phyloP scores from a whole-genome alignment of 2,329 filamentous ascomycete species.

The Huntiella decipiens region DNA sequence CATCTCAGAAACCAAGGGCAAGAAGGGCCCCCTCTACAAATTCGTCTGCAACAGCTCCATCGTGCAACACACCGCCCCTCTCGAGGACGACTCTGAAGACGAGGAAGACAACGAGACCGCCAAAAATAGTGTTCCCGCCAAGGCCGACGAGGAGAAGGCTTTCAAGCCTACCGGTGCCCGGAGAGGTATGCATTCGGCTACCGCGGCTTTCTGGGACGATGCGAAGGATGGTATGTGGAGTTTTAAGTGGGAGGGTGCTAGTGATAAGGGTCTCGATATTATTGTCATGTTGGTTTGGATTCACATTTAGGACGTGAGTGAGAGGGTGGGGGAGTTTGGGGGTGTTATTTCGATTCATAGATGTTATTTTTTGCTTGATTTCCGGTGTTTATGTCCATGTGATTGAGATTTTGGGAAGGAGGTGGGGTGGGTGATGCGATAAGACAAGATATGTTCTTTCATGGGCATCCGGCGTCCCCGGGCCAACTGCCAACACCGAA shows the following conservation, averaged over 20 bases:
- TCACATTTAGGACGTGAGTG: slow-evolving; percentile 29
- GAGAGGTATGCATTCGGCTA: slow-evolving; percentile 76
- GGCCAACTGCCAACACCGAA: too few relatives aligned
- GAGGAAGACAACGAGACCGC: slow-evolving; percentile 33
- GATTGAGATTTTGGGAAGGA: too few relatives aligned
- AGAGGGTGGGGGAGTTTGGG: background rate
- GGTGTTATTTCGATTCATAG: background rate
- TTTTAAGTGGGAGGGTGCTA: slow-evolving; percentile 60
- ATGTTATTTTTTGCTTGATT: too few relatives aligned
- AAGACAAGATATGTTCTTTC: too few relatives aligned
- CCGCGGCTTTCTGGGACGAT: slow-evolving; percentile 77
- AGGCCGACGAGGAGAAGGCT: slow-evolving; percentile 35
- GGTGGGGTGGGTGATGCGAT: too few relatives aligned
- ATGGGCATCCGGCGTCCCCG: too few relatives aligned
- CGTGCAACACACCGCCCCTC: slow-evolving; percentile 73
- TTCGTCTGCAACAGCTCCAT: slow-evolving; percentile 97
- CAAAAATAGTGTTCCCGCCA: slow-evolving; percentile 28
- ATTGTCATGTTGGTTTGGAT: slow-evolving; percentile 66
- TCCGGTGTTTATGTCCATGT: too few relatives aligned
- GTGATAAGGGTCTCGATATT: slow-evolving; percentile 48
- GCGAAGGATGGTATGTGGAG: slow-evolving; percentile 82
- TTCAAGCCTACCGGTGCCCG: slow-evolving; percentile 59
- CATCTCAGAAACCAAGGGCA: slow-evolving; percentile 46
- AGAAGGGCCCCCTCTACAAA: slow-evolving; percentile 50
- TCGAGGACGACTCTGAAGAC: slow-evolving; percentile 36